Percentiles rank a stretch among this genome's conserved stretches.
Conservation (phyloP, 2,329 filamentous ascomycete genomes). For the Ambrosiella cleistominuta region DNA sequence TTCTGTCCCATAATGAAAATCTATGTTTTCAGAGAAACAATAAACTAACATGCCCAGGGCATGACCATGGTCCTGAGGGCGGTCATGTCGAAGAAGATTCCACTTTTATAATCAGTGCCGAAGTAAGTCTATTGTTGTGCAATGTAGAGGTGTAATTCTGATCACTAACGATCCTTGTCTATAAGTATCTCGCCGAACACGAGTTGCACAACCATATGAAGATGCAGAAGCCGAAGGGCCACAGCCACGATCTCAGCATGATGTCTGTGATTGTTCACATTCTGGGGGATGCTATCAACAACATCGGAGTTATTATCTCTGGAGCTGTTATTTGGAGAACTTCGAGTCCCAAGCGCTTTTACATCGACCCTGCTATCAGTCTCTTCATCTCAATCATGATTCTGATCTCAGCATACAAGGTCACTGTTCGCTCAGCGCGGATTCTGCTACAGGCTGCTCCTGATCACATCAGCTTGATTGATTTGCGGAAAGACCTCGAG, state of each 20-base stretch:
- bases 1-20: background rate
- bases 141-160: background rate
- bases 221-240: conserved; percentile 18
- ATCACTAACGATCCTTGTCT: background rate
- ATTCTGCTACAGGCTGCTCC: conserved; percentile 55
- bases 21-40: background rate
- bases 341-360: conserved; percentile 40
- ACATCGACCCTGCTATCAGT: conserved; percentile 53
- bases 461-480: conserved; percentile 36
- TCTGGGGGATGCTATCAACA: conserved; percentile 56
- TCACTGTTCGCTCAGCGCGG: conserved; percentile 42
- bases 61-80: conserved; percentile 16
- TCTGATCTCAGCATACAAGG: conserved; percentile 41
- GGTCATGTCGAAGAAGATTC: conserved; percentile 13
- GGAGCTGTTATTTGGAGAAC: conserved; percentile 52
- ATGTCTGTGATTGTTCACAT: conserved; percentile 55
- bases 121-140: too few species aligned
- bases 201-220: conserved; percentile 31
- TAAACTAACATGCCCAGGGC: conserved; percentile 4
- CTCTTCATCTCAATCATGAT: conserved; percentile 60
- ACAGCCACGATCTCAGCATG: conserved; percentile 47
- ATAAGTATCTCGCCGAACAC: conserved; percentile 19
- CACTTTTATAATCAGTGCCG: background rate
- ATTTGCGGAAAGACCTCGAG: conserved; percentile 53
- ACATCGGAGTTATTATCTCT: conserved; percentile 55